Base-by-base conservation (phyloP, 2,329 filamentous ascomycete species). In the Diaporthe citriasiana region DNA sequence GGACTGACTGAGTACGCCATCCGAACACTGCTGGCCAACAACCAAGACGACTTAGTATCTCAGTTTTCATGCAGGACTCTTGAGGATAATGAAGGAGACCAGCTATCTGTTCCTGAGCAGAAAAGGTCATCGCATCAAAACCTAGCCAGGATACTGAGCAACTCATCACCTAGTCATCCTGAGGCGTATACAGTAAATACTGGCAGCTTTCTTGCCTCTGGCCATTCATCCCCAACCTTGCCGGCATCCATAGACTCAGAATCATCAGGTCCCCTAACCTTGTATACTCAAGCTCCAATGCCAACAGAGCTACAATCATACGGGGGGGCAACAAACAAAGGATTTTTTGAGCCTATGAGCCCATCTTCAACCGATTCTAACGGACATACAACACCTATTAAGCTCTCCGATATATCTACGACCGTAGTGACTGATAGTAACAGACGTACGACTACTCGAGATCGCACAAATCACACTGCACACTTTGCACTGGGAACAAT, bases 1-100 rank as follows among this genome's bases (percentile, higher is more conserved):
- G 73, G 70, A 0, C 8, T 74, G 60, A 74, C 73, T 4, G 70
- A 74, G 25, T 74, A 72, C 25, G 60, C 73, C 42, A 55, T 72
- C 2, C 70, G 30, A 22, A 40, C 60, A 22, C 19, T 72, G 22
- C 17, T 69, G 19, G 22, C 56, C 0, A 65, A 69, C 17, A 8
- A 63, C 5, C 15, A 51, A 8, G 45, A 72, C 4, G 70, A 63
- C 35, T n/a, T 55, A 7, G 35, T 35, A 10, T 50, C 42, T 50
- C 68, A 30, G 13, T 9, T 55, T 53, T 38, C 10, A 22, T 50
- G 45, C 17, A 63, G 45, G 27, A 25, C 33, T 5, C 27, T 47
- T 1, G 25, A 50, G 9, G 30, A 13, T 40, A 22, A 17, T 4
- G 8, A 47, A 10, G 30, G n/a, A 51, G 15, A 59, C 19, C 5